Conservation (phyloP, 2,329 filamentous ascomycete species). For the Ophiocordyceps unilateralis region DNA sequence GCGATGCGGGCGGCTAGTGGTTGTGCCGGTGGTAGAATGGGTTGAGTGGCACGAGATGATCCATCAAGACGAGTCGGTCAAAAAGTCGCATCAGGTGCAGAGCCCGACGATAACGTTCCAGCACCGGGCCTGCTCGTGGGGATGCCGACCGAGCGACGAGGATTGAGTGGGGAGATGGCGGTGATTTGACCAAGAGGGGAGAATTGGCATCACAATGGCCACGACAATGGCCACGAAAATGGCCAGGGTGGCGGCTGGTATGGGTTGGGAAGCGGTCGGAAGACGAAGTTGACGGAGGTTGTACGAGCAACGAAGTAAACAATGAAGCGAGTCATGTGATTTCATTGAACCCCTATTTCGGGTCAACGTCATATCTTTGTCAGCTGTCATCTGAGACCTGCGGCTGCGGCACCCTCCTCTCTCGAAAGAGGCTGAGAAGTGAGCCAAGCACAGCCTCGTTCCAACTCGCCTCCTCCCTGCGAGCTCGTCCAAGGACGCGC, state of each 20-base stretch:
- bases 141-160: constrained; percentile 20
- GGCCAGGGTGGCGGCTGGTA: no score
- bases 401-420: neutral
- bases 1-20: constrained; percentile 28
- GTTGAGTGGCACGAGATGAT: constrained; percentile 40
- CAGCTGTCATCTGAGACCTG: neutral
- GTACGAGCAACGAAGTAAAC: neutral
- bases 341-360: no score
- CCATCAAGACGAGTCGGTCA: no score
- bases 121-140: constrained; percentile 31
- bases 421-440: neutral
- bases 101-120: constrained; percentile 24
- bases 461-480: neutral
- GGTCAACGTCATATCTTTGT: neutral
- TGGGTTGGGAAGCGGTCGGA: no score
- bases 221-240: no score
- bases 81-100: no score
- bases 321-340: neutral
- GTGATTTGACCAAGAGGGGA: no score
- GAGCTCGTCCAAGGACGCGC: neutral
- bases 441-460: neutral
- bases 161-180: no score
- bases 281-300: neutral
- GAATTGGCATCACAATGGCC: no score
- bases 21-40: constrained; percentile 39